Percentiles rank a stretch among this genome's conserved stretches.
These are phyloP conservation scores for Ajuga chamaepitys DNA, from an alignment of 257 asterid genomes.

Conservation along the genomic window DNA sequence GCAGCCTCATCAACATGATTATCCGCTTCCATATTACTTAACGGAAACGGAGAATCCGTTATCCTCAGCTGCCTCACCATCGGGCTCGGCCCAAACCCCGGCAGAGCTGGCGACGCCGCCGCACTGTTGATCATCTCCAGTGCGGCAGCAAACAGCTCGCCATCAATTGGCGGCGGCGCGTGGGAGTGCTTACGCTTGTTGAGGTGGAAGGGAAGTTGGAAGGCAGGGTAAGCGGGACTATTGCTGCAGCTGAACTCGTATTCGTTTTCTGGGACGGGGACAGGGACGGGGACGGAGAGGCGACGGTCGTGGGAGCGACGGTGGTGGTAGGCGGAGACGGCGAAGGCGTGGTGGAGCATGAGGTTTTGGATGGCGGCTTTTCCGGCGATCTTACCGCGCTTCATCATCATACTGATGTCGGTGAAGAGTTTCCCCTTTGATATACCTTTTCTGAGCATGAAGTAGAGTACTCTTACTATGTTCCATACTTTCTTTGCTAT, in stretches of 20 bases:
- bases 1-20: constrained; percentile 56
- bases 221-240: constrained; percentile 46
- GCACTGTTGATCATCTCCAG: constrained; percentile 39
- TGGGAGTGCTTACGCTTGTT: constrained; percentile 32
- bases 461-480: constrained; percentile 41
- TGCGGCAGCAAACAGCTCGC: constrained; percentile 29
- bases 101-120: constrained; percentile 59
- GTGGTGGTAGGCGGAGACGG: constrained; percentile 20
- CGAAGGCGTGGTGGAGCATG: constrained; percentile 51
- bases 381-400: constrained; percentile 78
- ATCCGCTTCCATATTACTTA: constrained; percentile 25
- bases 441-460: constrained; percentile 69
- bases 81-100: constrained; percentile 67
- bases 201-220: constrained; percentile 37
- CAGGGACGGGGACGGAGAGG: not conserved
- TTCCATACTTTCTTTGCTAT: constrained; percentile 70
- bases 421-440: constrained; percentile 52
- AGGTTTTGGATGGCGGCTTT: constrained; percentile 66
- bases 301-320: constrained; percentile 16
- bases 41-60: constrained; percentile 63
- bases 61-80: constrained; percentile 70
- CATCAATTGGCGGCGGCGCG: constrained; percentile 20
- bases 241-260: constrained; percentile 82
- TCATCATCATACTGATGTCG: constrained; percentile 60
- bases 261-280: constrained; percentile 19